Evolutionary conservation across 2,329 filamentous ascomycete species (phyloP), one percentile per base, ranked within the genome.

Genomic region (Macrophomina phaseolina): DNA sequence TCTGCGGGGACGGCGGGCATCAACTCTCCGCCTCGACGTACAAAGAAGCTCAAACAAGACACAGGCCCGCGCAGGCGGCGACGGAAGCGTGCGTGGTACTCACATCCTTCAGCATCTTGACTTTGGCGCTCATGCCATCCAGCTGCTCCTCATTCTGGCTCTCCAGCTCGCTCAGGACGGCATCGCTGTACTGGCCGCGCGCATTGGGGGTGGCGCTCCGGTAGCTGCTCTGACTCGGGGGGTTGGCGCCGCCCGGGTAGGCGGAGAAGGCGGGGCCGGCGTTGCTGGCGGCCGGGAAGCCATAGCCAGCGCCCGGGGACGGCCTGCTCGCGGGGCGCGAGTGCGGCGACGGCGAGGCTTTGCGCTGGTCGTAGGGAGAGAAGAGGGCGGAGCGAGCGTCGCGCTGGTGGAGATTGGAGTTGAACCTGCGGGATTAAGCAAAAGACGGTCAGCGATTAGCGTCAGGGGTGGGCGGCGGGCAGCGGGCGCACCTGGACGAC

Each of bases 91-190:
- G 16, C 45, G n/a, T 16, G 8, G 16, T 5, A 84, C 90, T 77
- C 81, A 97, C 93, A 81, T 93, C 89, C 81, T 97, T 98, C 73
- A 98, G 78, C 82, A 93, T 88, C 82, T 86, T 89, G 68, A 98
- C 94, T 80, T 97, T 97, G 71, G 91, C 91, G 71, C 92, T 86
- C 75, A 97, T 94, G n/a, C 93, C 93, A 69, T 93, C 91, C 11
- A 97, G 90, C 73, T 97, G 90, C 67, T 88, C 85, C 72, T 97
- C 94, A 76, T 98, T 98, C 82, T 99, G 95, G 75, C 91, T 94
- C 83, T 99, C 95, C 68, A 99, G 86, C 81, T 97, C 93, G 77
- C 92, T 93, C 64, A 99, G 86, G 56, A 97, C 93, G 23, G 94
- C 91, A 74, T 96, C 91, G 76, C 91, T 94, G 79, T 98, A 98